Base-by-base conservation (phyloP, 805 yeast genomes). In the Teunomyces pallodes region DNA sequence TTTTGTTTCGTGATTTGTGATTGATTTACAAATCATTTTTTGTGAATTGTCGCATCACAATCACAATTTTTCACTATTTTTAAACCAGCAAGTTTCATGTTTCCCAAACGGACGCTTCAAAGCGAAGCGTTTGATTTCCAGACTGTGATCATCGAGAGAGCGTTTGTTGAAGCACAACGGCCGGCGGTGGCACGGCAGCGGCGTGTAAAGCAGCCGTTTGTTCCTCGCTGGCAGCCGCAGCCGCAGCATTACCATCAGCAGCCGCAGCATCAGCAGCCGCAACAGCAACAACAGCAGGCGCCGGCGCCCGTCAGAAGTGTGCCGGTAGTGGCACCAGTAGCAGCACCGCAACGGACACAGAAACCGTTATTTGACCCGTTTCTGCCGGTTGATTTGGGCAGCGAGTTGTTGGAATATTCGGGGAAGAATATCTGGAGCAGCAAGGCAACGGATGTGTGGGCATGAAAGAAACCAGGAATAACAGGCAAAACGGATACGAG, bases 51-150 rank as follows among this genome's bases (percentile, higher is more conserved):
- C 24, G 24, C 24, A 20, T 20, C 24, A 20, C 24, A 33, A 33
- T 9, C 2, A n/a, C 42, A 38, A 17, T 17, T 38, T 28, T 38
- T 38, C 29, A 17, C 16, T 20, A 20, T 5, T 20, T 20, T 20
- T 20, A 20, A 20, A 17, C 30, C 32, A 29, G 31, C 29, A 10
- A 30, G n/a, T 6, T 20, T 30, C 26, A 13, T 7, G 38, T 45
- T 47, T 47, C 66, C 70, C 29, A 56, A 57, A 43, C 62, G 74
- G 30, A 43, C 52, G 38, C 48, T 69, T 36, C 45, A 52, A 16
- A 46, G 55, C 35, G 72, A 66, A 55, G 61, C 74, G 45, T 71
- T 71, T 57, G 63, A 59, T 17, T 53, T 55, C 50, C 76, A 71
- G 52, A 36, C 62, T 42, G 75, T 69, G 38, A 39, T 59, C 29